These are phyloP conservation scores for Rhizoclosmatium sp. DNA, from an alignment of 192 early-diverging fungal genomes.

Conservation along the genomic window DNA sequence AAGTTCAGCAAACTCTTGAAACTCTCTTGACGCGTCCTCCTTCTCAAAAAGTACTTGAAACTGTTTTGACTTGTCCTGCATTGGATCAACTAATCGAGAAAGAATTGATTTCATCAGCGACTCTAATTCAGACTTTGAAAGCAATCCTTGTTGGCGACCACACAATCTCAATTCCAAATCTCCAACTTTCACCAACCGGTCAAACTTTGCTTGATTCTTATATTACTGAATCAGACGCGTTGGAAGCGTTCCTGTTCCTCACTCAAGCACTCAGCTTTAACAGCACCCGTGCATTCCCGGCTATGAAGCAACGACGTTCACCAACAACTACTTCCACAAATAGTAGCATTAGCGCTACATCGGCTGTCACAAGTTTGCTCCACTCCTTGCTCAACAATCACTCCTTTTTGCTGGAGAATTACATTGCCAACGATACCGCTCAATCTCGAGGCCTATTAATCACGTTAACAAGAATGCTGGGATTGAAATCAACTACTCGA, in stretches of 20 bases:
- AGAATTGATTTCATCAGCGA: not conserved
- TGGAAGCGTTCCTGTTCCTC: not conserved
- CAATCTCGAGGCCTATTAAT: not conserved
- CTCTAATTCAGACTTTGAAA: not conserved
- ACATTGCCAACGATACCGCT: not conserved
- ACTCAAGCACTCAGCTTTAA: not conserved
- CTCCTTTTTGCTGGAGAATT: not conserved
- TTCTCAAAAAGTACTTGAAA: not conserved
- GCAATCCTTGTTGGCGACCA: conserved; percentile 2
- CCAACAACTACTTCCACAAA: not conserved
- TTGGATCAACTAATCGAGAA: not conserved
- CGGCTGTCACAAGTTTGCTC: not conserved
- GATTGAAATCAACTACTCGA: not conserved
- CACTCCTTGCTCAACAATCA: not conserved
- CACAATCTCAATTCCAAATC: not conserved
- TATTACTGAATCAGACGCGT: not conserved
- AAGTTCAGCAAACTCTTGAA: not conserved
- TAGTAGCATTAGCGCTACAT: not conserved
- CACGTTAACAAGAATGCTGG: not conserved
- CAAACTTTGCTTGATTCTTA: not conserved
- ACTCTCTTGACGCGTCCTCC: not conserved
- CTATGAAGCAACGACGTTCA: not conserved
- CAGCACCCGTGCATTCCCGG: not conserved
- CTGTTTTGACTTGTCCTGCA: not conserved
- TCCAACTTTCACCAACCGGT: not conserved